These are phyloP conservation scores for Leishmania tarentolae DNA, from an alignment of 208 protist species.

Conservation along the genomic window DNA sequence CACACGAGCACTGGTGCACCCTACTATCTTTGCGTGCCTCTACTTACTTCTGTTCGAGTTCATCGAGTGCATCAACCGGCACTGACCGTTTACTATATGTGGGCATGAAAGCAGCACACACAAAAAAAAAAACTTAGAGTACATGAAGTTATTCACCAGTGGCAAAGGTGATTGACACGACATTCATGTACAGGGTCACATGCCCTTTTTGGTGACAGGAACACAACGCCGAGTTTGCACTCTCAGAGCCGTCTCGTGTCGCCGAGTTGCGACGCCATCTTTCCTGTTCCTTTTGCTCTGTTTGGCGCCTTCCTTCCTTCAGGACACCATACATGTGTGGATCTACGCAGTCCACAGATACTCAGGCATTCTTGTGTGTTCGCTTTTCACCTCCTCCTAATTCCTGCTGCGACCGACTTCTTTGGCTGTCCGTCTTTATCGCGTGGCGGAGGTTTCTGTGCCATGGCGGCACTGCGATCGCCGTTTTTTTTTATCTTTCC, in stretches of 20 bases:
- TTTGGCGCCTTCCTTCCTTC: too few species aligned
- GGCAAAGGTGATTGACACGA: not conserved
- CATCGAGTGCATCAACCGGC: not conserved
- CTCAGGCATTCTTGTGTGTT: not conserved
- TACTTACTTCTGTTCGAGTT: not conserved
- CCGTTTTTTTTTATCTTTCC: not conserved
- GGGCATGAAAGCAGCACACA: not conserved
- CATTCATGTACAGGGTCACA: not conserved
- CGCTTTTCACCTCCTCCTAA: not conserved
- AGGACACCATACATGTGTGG: too few species aligned
- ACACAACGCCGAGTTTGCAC: not conserved
- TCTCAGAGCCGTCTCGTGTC: not conserved
- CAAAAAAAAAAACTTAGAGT: too few species aligned
- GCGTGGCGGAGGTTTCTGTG: not conserved
- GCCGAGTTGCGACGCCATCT: not conserved
- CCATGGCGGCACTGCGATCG: not conserved
- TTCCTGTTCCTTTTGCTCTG: not conserved
- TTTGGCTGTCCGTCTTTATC: not conserved
- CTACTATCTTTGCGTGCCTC: not conserved
- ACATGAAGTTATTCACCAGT: not conserved
- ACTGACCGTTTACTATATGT: not conserved
- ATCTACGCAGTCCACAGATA: not conserved
- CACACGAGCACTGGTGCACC: not conserved
- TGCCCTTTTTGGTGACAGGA: not conserved
- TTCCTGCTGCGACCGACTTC: not conserved